Percentiles rank a stretch among this genome's conserved stretches.
Conservation (phyloP, 257 asterid species). For the Apocynum venetum region DNA sequence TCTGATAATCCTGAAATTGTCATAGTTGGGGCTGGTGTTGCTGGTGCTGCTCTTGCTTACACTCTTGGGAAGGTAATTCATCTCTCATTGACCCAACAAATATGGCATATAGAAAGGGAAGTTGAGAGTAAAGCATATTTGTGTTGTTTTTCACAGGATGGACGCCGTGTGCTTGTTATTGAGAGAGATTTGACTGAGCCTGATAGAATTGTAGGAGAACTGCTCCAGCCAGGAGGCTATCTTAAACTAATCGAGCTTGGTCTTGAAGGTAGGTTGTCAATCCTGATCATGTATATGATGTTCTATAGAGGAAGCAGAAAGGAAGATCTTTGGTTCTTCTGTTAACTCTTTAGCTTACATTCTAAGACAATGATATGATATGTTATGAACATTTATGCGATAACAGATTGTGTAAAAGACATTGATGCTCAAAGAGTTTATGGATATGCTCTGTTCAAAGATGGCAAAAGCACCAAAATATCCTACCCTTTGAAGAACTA, state of each 20-base stretch:
- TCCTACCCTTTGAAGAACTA: conserved; percentile 23
- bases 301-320: not conserved
- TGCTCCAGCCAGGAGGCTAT: conserved; percentile 38
- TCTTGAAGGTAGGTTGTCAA: conserved; percentile 23
- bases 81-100: not conserved
- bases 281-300: too few species aligned
- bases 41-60: conserved; percentile 13
- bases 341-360: not conserved
- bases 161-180: conserved; percentile 22
- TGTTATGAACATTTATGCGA: not conserved
- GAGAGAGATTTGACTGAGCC: conserved; percentile 36
- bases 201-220: conserved; percentile 34
- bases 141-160: conserved; percentile 16
- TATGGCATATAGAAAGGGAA: not conserved
- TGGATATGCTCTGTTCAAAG: conserved; percentile 30
- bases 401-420: conserved; percentile 25
- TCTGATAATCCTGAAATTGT: not conserved
- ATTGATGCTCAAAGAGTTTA: conserved; percentile 26
- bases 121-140: not conserved
- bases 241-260: conserved; percentile 33
- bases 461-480: conserved; percentile 16
- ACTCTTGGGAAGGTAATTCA: conserved; percentile 8
- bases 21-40: conserved; percentile 17
- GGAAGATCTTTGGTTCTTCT: not conserved
- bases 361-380: not conserved